A percentile compares a stretch with the other conserved stretches of the same genome.
Conservation (phyloP, 257 asterid species). For the Rubia yunnanensis region DNA sequence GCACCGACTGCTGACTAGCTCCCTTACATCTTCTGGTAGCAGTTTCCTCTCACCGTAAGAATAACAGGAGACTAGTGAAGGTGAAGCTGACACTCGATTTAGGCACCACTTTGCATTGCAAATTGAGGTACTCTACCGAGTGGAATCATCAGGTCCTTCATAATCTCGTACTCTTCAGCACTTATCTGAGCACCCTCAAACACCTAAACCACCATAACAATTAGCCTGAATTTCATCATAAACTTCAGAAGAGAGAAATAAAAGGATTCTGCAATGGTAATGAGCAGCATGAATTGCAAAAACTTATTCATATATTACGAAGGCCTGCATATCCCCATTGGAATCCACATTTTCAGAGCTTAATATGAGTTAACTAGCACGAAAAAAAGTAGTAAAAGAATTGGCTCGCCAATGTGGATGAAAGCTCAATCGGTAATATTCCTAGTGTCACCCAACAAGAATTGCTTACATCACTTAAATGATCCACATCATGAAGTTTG, state of each 20-base stretch:
- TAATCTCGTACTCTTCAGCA: slow-evolving; percentile 61
- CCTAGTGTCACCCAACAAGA: too few species aligned
- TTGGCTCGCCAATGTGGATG: too few species aligned
- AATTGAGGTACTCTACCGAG: slow-evolving; percentile 80
- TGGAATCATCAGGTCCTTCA: slow-evolving; percentile 86
- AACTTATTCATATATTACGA: not conserved
- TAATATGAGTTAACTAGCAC: not conserved
- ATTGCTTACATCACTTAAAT: too few species aligned
- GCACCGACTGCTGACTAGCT: not conserved
- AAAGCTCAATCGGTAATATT: not conserved
- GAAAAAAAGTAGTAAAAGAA: too few species aligned
- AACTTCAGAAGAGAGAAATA: not conserved
- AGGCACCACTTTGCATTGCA: slow-evolving; percentile 75
- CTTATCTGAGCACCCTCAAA: slow-evolving; percentile 64
- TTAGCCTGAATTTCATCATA: not conserved
- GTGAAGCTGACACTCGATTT: slow-evolving; percentile 2
- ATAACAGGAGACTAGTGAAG: not conserved
- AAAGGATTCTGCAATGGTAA: not conserved
- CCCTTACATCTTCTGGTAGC: not conserved
- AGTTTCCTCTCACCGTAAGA: not conserved
- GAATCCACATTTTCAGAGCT: not conserved
- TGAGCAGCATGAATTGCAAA: not conserved
- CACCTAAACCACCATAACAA: slow-evolving; percentile 38
- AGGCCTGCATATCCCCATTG: not conserved
- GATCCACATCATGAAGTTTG: too few species aligned